Evolutionary conservation across 208 protist species (phyloP), one percentile per base, ranked within the genome.

Genomic region (Strigomonas oncopelti): DNA sequence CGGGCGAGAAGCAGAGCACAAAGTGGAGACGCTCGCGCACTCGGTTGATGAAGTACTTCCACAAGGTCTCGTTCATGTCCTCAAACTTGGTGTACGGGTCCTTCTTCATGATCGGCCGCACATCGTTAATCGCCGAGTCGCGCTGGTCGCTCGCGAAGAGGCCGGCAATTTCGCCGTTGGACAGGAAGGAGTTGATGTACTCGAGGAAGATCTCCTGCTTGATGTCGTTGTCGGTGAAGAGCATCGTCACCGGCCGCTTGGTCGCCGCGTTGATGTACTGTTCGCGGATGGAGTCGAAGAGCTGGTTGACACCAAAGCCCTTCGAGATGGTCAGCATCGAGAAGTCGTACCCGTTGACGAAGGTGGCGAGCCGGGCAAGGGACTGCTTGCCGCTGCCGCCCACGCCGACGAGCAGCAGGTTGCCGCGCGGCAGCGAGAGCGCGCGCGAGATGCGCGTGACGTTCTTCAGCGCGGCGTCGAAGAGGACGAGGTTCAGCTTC

Each of bases 221-320:
- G 78, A 99, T 97, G 74, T 99, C 97, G 67, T 95, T 97, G 77
- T 99, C 97, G 18, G 98, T 98, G 79, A 99, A 98, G 25, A 99
- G 87, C 90, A 99, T 98, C 32, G 90, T 96, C 16, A 98, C 92
- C 2, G 84, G 81, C 22, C 80, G 69, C 72, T 91, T 88, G 18
- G 85, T 93, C 34, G 87, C 91, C 5, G 95, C 77, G 34, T 73
- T 61, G 34, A 96, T 85, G 81, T 97, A 97, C 73, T 96, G 87
- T 76, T 97, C 91, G 29, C 90, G 87, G 71, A 97, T 94, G n/a
- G 90, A 85, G 66, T 97, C 94, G 69, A 96, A 97, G 45, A 97
- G 84, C 77, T 96, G 89, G 74, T 96, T 97, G 25, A 96, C 85
- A 62, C 89, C 88, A 71, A 97, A 98, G 55, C 90, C 94, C 77